Base-by-base conservation (phyloP, 331 rosid genomes). In the Dryas integrifolia region DNA sequence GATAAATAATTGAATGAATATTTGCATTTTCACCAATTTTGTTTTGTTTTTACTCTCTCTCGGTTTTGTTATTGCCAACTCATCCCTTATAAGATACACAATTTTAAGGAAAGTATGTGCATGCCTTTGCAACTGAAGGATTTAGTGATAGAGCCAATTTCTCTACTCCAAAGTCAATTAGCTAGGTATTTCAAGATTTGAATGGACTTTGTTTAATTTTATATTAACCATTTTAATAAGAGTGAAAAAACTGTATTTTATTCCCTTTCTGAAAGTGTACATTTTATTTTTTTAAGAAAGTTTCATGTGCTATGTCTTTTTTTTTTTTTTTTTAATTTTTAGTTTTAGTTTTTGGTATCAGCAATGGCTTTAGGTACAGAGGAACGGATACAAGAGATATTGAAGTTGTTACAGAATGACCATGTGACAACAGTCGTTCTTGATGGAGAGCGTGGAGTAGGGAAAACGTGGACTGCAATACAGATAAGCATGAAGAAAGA, bases 391-490 rank as follows among this genome's bases (percentile, higher is more conserved):
- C 0, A 46, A 35, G 6, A 46, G 47, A 66, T 57, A 45, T 24
- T 45, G 21, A 24, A 46, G 44, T 0, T 4, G n/a, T 3, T 75
- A 16, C 5, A 39, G 18, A 9, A 55, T 0, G 9, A 18, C 46
- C 5, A 5, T 30, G 59, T 46, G 5, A 35, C 73, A 46, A 44
- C 50, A 67, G 55, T 67, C 9, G 53, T 73, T 62, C 82, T 82
- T 13, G 24, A 0, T 6, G 85, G 85, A 51, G 49, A 43, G 60
- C 69, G 30, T 24, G 85, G 85, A 50, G 79, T 63, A 2, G 72
- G 76, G 52, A 82, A 82, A 47, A 77, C 82, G 1, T 10, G 70
- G 73, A 68, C 52, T 49, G 82, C 77, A 44, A 73, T 12, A 64
- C 5, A 57, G 72, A 64, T 73, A 44, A n/a, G 59, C 52, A 26